A percentile compares a stretch with the other conserved stretches of the same genome.
Conservation (phyloP, 2,329 filamentous ascomycete species). For the Blumeriella jaapii region DNA sequence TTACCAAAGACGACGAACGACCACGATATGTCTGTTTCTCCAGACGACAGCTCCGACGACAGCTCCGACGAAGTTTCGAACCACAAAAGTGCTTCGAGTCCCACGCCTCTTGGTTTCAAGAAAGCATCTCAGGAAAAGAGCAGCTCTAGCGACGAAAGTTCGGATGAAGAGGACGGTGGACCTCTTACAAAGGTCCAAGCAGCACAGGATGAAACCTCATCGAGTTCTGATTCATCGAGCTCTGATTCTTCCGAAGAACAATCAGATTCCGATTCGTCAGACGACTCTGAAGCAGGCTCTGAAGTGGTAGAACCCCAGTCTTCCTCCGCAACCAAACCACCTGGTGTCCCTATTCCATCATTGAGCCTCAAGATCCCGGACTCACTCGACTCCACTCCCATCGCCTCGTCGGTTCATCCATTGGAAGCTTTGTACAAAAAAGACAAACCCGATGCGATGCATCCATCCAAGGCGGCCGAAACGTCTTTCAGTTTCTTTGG, state of each 20-base stretch:
- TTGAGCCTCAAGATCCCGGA: constrained; percentile 39
- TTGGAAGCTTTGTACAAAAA: constrained; percentile 89
- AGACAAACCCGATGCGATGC: constrained; percentile 34
- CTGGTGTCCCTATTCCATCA: constrained; percentile 38
- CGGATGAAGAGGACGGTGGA: constrained; percentile 10
- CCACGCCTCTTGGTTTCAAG: constrained; percentile 12
- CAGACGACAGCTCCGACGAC: constrained; percentile 1
- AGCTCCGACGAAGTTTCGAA: constrained; percentile 1
- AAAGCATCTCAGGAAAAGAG: background rate
- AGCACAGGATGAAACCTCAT: background rate
- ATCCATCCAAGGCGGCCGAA: constrained; percentile 34
- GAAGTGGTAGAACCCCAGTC: constrained; percentile 12
- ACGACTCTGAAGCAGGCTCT: constrained; percentile 11
- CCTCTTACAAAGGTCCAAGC: constrained; percentile 1
- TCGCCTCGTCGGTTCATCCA: constrained; percentile 52
- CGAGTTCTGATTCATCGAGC: constrained; percentile 8
- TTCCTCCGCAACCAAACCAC: constrained; percentile 14
- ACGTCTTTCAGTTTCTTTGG: constrained; percentile 72
- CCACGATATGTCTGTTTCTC: background rate
- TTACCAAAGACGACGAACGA: background rate
- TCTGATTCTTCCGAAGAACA: constrained; percentile 6
- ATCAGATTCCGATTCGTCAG: constrained; percentile 7
- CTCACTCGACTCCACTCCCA: constrained; percentile 35
- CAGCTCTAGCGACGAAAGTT: constrained; percentile 5
- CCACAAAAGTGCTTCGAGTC: background rate